Evolutionary conservation across 306 rosid genomes (phyloP), one percentile per base, ranked within the genome.

Genomic region (Prunus kanzakura): DNA sequence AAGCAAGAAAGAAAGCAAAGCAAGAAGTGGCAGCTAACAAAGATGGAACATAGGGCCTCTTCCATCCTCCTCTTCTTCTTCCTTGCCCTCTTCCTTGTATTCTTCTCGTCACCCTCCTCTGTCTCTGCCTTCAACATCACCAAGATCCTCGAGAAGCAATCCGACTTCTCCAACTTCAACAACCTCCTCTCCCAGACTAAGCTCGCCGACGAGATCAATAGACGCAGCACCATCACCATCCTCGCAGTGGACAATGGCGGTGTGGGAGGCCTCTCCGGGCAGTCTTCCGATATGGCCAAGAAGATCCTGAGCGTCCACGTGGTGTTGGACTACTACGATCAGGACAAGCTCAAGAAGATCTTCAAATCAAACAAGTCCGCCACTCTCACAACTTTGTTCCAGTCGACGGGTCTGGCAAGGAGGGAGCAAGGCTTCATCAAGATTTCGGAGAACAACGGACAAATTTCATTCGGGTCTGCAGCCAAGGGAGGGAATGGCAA

Each of bases 131-230:
- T 63, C 12, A 63, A 63, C 67, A 63, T 63, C 46, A 63, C 67
- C 67, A 63, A 63, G 67, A 8, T 63, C 67, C 18, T 63, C 23
- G 67, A 63, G 22, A 63, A 63, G 23, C 67, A 63, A 11, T 63
- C 67, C 3, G 67, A 63, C 67, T 63, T 63, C 67, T 63, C 67
- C 45, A 63, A 30, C 67, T 63, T 63, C 67, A 63, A 63, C 46
- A 29, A 32, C 12, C 45, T 29, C 67, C 67, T 63, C 67, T 63
- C 67, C 11, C 45, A 63, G 23, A 63, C 67, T 7, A 63, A 63
- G 67, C 67, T 63, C 6, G 67, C 67, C 8, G 45, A 63, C 13
- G 45, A 63, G 67, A 63, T 63, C 67, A 63, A 63, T 46, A 15
- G 45, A 7, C 67, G 67, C 4, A 63, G 22, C 12, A 63, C 67